Evolutionary conservation across 139 green algal genomes (phyloP).

Genomic region (Coccomyxa sp.): DNA sequence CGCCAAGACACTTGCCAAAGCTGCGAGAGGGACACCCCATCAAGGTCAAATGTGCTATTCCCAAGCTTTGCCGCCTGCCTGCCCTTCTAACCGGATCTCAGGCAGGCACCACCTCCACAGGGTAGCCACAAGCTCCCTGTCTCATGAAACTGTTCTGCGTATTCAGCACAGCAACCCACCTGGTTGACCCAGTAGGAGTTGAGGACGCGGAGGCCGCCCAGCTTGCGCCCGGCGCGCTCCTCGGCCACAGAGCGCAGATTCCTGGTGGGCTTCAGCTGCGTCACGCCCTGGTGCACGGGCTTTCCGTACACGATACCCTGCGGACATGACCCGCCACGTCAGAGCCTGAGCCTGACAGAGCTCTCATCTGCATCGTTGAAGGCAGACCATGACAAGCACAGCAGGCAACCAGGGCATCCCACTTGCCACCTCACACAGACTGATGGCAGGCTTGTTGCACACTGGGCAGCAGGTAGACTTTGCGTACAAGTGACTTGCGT

Average conservation of each 20-base stretch:
- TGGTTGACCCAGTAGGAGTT: slow-evolving; percentile 99
- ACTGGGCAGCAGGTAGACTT: too few relatives aligned
- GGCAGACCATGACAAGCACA: too few relatives aligned
- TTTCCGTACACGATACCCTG: slow-evolving; percentile 98
- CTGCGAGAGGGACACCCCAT: not conserved
- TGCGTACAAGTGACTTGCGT: too few relatives aligned
- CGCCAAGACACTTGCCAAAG: not conserved
- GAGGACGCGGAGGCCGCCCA: slow-evolving; percentile 91
- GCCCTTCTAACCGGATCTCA: not conserved
- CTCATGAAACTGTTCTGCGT: too few relatives aligned
- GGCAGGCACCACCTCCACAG: too few relatives aligned
- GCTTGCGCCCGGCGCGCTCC: slow-evolving; percentile 93
- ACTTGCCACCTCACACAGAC: too few relatives aligned
- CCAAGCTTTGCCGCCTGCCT: not conserved
- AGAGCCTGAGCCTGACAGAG: too few relatives aligned
- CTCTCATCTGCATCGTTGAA: too few relatives aligned
- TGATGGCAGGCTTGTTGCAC: too few relatives aligned
- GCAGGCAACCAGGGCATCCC: too few relatives aligned
- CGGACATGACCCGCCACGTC: too few relatives aligned
- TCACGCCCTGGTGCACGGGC: slow-evolving; percentile 95
- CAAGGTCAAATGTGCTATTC: not conserved
- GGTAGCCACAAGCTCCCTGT: too few relatives aligned
- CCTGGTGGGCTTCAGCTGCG: slow-evolving; percentile 92
- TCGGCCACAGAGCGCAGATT: slow-evolving; percentile 93
- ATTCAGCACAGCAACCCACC: slow-evolving; percentile 55